phyloP scores from a whole-genome alignment of 257 asterid genomes.

The Ilex asprella region DNA sequence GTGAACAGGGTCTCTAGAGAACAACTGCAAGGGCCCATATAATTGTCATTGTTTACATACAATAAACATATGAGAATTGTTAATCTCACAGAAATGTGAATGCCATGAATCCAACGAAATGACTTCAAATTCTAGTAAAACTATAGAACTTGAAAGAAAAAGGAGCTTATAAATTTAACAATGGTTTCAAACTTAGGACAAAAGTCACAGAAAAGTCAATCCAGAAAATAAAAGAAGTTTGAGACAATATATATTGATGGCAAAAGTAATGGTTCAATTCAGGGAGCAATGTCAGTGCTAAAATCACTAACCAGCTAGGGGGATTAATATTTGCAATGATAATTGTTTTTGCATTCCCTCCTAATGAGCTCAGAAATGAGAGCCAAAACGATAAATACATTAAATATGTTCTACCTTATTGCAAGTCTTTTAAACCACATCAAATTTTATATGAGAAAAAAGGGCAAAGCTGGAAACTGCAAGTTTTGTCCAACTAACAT shows the following conservation, averaged over 20 bases:
- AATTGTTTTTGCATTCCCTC: conserved; percentile 96
- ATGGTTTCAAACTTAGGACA: background rate
- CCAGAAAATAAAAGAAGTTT: background rate
- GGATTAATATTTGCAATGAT: conserved; percentile 96
- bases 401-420: no score
- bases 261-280: background rate
- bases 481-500: no score
- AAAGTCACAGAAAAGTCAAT: no score
- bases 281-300: background rate
- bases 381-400: background rate
- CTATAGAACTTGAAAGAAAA: no score
- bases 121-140: background rate
- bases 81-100: no score
- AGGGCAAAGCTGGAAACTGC: no score
- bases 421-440: no score
- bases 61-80: background rate
- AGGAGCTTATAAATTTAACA: background rate
- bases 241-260: background rate
- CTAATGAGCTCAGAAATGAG: conserved; percentile 71
- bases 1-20: conserved; percentile 83
- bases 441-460: no score
- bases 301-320: conserved; percentile 50
- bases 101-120: background rate
- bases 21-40: conserved; percentile 41
- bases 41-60: background rate